Evolutionary conservation across 768 basidiomycete genomes (phyloP).

Genomic region (Porphyrellus cyaneotinctus): DNA sequence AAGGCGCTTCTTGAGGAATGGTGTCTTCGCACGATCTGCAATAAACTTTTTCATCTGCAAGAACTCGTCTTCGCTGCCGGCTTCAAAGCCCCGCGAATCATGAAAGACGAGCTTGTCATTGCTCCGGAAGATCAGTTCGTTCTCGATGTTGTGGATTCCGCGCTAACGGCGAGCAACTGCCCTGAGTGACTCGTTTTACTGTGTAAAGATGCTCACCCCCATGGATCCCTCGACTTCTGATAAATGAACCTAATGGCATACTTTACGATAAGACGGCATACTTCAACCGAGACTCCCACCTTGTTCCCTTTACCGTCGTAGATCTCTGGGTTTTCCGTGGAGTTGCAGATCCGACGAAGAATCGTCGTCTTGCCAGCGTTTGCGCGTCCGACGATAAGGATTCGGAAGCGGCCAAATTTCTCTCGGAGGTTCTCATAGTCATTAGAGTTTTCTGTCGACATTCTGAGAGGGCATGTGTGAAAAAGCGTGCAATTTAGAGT

Average conservation of each 20-base stretch:
- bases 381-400: too few species aligned
- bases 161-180: not conserved
- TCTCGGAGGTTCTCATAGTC: too few species aligned
- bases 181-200: not conserved
- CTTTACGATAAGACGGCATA: not conserved
- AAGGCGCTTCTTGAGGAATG: too few species aligned
- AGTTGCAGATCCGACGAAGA: not conserved
- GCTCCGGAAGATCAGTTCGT: too few species aligned
- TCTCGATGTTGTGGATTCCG: not conserved
- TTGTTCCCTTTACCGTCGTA: not conserved
- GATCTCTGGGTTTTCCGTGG: not conserved
- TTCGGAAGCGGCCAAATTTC: too few species aligned
- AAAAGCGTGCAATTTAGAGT: too few species aligned
- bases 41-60: conserved; percentile 1
- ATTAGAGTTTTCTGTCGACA: too few species aligned
- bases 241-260: not conserved
- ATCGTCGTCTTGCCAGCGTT: not conserved
- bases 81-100: conserved; percentile 4
- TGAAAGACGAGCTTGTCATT: too few species aligned
- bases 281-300: not conserved
- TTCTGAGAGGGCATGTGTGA: too few species aligned
- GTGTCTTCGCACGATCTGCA: too few species aligned
- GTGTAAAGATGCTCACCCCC: not conserved
- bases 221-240: not conserved
- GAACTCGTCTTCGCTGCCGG: not conserved